Conservation (phyloP, 306 rosid genomes). For the Hippophae tibetana region DNA sequence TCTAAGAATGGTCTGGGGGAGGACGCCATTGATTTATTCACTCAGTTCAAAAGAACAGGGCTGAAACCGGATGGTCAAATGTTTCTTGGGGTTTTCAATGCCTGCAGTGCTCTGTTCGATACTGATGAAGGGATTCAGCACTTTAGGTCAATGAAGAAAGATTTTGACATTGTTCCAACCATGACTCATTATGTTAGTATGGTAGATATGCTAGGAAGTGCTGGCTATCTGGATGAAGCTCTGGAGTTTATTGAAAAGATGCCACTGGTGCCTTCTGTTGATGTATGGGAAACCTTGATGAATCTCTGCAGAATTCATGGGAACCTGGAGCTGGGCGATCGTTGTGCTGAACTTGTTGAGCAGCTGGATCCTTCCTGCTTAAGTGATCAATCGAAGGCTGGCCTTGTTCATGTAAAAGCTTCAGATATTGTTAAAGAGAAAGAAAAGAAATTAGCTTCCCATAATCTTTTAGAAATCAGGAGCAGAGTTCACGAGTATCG, state of each 20-base stretch:
- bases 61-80: constrained; percentile 60
- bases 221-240: constrained; percentile 66
- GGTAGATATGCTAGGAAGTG: constrained; percentile 71
- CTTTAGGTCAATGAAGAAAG: constrained; percentile 54
- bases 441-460: constrained; percentile 43
- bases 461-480: constrained; percentile 54
- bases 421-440: constrained; percentile 46
- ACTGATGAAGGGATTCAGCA: constrained; percentile 58
- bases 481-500: constrained; percentile 79
- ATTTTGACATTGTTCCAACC: constrained; percentile 53
- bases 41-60: constrained; percentile 51
- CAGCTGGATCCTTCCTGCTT: constrained; percentile 48
- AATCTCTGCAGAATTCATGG: constrained; percentile 74
- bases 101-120: constrained; percentile 57
- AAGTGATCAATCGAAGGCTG: constrained; percentile 55
- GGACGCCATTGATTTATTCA: constrained; percentile 64
- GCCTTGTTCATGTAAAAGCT: constrained; percentile 53
- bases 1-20: constrained; percentile 61
- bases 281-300: constrained; percentile 71
- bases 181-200: constrained; percentile 49
- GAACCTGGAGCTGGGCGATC: constrained; percentile 53
- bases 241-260: constrained; percentile 62
- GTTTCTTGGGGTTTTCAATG: constrained; percentile 52
- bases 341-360: constrained; percentile 63
- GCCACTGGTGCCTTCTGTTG: constrained; percentile 51